Conservation (phyloP, 805 yeast species). For the Huiozyma sinensis region DNA sequence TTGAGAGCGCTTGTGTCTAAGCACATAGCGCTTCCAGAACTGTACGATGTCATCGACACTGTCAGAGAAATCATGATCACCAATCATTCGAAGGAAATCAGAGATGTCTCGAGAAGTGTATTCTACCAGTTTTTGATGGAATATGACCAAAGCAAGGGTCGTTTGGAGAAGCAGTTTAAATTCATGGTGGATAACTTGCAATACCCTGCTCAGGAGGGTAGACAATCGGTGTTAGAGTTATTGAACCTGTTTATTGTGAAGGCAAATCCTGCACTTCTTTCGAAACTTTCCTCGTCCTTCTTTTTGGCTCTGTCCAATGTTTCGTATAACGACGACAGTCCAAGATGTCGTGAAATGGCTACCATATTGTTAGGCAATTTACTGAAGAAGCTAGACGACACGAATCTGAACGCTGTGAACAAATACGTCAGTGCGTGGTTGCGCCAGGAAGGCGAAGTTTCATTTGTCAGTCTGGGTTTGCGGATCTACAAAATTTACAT, state of each 20-base stretch:
- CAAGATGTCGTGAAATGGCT: conserved; percentile 80
- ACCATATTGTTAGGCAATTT: conserved; percentile 46
- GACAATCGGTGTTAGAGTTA: conserved; percentile 85
- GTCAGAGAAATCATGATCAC: conserved; percentile 82
- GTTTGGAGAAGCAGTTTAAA: conserved; percentile 72
- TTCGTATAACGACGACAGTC: conserved; percentile 63
- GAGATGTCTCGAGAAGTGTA: conserved; percentile 75
- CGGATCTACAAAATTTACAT: conserved; percentile 56
- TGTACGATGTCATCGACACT: conserved; percentile 78
- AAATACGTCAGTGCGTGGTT: conserved; percentile 49
- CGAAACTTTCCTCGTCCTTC: conserved; percentile 59
- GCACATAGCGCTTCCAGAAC: conserved; percentile 71
- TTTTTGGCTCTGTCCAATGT: conserved; percentile 76
- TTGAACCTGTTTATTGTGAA: conserved; percentile 60
- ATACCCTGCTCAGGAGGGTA: conserved; percentile 78
- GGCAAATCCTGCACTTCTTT: conserved; percentile 47
- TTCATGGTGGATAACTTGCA: conserved; percentile 69
- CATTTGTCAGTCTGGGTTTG: conserved; percentile 63
- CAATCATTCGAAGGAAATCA: conserved; percentile 68
- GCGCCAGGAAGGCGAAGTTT: conserved; percentile 37
- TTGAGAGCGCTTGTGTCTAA: conserved; percentile 66
- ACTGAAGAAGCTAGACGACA: conserved; percentile 37
- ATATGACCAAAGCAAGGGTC: conserved; percentile 85
- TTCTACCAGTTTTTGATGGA: conserved; percentile 83
- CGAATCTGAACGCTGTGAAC: conserved; percentile 27